These are phyloP conservation scores for Curvularia lunata DNA, from an alignment of 2,329 filamentous ascomycete genomes.

Conservation along the genomic window DNA sequence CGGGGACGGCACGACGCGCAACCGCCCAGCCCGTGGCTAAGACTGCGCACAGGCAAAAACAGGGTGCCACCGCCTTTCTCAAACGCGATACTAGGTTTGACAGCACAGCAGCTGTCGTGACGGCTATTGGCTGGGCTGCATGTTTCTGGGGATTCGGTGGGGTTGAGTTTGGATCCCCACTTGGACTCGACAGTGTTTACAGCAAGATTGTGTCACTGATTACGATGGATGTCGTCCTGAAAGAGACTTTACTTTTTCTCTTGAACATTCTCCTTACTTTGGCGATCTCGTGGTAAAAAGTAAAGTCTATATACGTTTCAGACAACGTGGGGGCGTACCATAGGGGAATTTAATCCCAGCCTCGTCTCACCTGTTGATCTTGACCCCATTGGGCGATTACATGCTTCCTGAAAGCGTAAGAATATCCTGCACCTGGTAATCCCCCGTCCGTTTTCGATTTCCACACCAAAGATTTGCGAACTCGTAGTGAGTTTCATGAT, in stretches of 20 bases:
- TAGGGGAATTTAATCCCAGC: not conserved
- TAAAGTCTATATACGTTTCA: not conserved
- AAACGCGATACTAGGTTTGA: not conserved
- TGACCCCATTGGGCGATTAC: not conserved
- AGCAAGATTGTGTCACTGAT: not conserved
- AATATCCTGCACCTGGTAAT: not conserved
- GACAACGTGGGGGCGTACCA: not conserved
- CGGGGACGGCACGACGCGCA: slow-evolving; percentile 11
- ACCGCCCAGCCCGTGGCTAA: slow-evolving; percentile 10
- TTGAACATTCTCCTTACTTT: not conserved
- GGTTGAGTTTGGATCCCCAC: not conserved
- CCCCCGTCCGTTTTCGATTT: not conserved
- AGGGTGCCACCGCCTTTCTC: slow-evolving; percentile 5
- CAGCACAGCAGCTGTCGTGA: not conserved
- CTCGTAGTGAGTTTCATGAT: not conserved
- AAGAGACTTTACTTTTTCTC: not conserved
- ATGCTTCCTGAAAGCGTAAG: not conserved
- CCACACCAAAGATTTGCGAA: not conserved
- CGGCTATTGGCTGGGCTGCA: not conserved
- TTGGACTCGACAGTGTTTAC: not conserved
- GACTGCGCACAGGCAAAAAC: slow-evolving; percentile 11
- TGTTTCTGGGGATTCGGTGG: not conserved
- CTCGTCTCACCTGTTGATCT: not conserved
- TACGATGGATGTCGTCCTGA: not conserved
- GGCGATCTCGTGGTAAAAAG: not conserved